These are phyloP conservation scores for Cynanchum wilfordii DNA, from an alignment of 257 asterid genomes.

Conservation along the genomic window DNA sequence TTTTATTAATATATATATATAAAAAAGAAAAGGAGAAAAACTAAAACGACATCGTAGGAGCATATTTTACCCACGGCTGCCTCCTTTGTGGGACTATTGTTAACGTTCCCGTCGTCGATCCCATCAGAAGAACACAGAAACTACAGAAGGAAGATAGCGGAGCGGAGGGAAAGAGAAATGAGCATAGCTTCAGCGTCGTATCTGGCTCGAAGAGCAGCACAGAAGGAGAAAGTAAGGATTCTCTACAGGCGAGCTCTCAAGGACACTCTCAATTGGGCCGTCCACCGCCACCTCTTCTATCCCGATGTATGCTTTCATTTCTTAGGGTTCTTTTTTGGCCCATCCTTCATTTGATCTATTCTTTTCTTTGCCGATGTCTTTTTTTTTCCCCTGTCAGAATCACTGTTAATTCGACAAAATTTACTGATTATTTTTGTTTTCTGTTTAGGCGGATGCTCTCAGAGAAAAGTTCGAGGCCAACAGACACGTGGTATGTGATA, in stretches of 20 bases:
- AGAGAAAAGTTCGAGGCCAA: slow-evolving; percentile 81
- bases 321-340: slow-evolving; percentile 27
- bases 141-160: slow-evolving; percentile 1
- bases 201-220: slow-evolving; percentile 85
- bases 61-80: too few relatives aligned
- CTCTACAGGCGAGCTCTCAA: slow-evolving; percentile 90
- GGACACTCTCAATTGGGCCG: slow-evolving; percentile 99
- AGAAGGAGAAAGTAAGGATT: slow-evolving; percentile 93
- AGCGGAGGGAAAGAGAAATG: slow-evolving; percentile 39
- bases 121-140: neutral
- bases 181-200: slow-evolving; percentile 64
- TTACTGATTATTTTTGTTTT: neutral
- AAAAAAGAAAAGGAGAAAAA: too few relatives aligned
- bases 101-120: neutral
- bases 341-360: slow-evolving; percentile 25
- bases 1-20: too few relatives aligned
- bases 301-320: slow-evolving; percentile 48
- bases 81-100: too few relatives aligned
- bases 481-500: slow-evolving; percentile 56
- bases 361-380: neutral
- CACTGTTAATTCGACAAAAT: neutral
- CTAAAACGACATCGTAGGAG: neutral
- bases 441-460: slow-evolving; percentile 69
- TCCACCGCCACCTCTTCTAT: slow-evolving; percentile 97
- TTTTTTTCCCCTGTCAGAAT: too few relatives aligned